A percentile compares a stretch with the other conserved stretches of the same genome.
Conservation (phyloP, 768 basidiomycete species). For the Amanita fuliginea region DNA sequence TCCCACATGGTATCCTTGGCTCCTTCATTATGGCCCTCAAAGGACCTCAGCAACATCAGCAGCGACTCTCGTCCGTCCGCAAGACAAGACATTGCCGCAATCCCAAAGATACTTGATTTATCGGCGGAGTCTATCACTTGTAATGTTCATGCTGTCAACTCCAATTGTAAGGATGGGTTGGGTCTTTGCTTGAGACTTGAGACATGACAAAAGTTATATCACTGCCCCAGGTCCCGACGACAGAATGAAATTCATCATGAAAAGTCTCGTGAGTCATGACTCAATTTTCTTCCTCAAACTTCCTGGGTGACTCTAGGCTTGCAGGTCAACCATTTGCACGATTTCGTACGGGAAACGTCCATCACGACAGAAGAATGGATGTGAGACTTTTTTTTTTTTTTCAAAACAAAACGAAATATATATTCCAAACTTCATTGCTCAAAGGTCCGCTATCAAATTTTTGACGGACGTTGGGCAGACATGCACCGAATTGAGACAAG, state of each 20-base stretch:
- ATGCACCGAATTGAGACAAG: constrained; percentile 56
- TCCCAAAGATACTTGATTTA: constrained; percentile 30
- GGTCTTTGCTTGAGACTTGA: too few species aligned
- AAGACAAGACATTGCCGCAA: constrained; percentile 16
- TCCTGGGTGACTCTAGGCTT: neutral
- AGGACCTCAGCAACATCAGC: neutral
- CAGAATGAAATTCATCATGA: constrained; percentile 32
- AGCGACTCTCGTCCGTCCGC: neutral
- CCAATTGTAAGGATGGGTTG: constrained; percentile 27
- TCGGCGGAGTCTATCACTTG: constrained; percentile 29
- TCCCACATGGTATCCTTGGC: neutral
- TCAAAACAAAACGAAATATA: neutral
- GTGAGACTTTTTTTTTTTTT: constrained; percentile 26
- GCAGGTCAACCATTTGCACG: constrained; percentile 61
- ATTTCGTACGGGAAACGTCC: constrained; percentile 62
- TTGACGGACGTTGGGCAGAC: constrained; percentile 66
- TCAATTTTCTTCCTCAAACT: neutral
- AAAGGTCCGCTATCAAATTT: constrained; percentile 57
- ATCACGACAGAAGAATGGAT: constrained; percentile 84
- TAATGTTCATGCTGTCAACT: constrained; percentile 27
- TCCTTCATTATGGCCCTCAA: neutral
- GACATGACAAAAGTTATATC: neutral
- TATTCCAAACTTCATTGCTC: neutral
- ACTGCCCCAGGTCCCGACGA: constrained; percentile 23
- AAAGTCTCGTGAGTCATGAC: constrained; percentile 22